Conservation (phyloP, 1,284 basidiomycete genomes). For the Macrocystidia cucumis region DNA sequence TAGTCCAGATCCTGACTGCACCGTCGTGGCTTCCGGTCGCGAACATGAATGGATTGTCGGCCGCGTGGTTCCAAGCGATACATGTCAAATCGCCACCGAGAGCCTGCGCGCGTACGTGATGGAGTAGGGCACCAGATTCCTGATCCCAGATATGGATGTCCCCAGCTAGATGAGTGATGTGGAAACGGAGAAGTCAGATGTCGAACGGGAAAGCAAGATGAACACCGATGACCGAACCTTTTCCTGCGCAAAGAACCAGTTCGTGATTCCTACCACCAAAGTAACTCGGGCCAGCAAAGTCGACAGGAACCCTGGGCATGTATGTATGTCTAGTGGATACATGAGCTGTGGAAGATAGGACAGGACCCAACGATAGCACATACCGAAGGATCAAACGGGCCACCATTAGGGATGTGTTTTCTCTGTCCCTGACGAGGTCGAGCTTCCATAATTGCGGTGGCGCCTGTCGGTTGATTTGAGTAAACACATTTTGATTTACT, state of each 20-base stretch:
- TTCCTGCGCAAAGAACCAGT: conserved; percentile 67
- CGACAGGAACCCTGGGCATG: conserved; percentile 58
- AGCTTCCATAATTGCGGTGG: conserved; percentile 79
- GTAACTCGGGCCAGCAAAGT: conserved; percentile 73
- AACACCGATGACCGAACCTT: conserved; percentile 33
- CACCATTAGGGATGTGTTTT: conserved; percentile 23
- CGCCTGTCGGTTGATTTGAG: conserved; percentile 32
- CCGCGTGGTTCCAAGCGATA: conserved; percentile 67
- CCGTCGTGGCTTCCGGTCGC: conserved; percentile 75
- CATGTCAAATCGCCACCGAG: conserved; percentile 65
- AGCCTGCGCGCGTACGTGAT: conserved; percentile 53
- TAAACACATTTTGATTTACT: neutral
- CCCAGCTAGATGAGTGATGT: conserved; percentile 39
- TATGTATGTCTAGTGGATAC: conserved; percentile 48
- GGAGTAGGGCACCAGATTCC: conserved; percentile 60
- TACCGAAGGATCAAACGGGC: conserved; percentile 41
- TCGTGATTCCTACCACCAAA: conserved; percentile 75
- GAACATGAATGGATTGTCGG: conserved; percentile 67
- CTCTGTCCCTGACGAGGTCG: conserved; percentile 50
- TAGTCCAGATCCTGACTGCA: conserved; percentile 62
- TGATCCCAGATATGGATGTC: conserved; percentile 83
- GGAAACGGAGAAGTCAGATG: neutral
- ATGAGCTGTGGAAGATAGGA: neutral
- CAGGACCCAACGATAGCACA: neutral
- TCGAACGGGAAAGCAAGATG: neutral